Evolutionary conservation across 2,329 filamentous ascomycete genomes (phyloP), one percentile per base, ranked within the genome.

Genomic region (Pseudogymnoascus sp.): DNA sequence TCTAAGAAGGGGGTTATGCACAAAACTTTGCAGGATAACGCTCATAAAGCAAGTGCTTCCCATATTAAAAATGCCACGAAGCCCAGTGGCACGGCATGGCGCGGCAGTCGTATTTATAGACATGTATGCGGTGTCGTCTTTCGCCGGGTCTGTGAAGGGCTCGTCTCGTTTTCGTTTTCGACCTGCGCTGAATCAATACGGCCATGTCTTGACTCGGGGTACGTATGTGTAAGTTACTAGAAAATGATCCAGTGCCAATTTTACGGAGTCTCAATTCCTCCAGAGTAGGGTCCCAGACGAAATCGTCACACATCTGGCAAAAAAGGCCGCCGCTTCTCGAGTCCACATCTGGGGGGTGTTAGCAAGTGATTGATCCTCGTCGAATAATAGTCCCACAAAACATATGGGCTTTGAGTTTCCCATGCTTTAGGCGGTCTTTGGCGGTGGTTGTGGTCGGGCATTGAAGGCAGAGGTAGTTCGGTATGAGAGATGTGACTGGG

Each of bases 41-140:
- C 94, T 96, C 82, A 97, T 93, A 76, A 97, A 99, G 78, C 93
- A 99, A 9, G 94, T 97, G 63, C 95, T 92, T n/a, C 93, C 94
- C 73, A 96, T 93, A 72, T 97, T 99, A 76, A 96, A 97, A 64
- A 99, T 88, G 33, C 93, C 93, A 36, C 94, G 86, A 39, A 97
- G 84, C 8, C 94, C 93, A 67, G 89, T 92, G 16, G 91, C 92
- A 62, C 90, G 86, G 72, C 93, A 97, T 11, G 91, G 89, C 5
- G 90, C 87, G 63, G 86, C 84, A 28, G 84, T 87, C 11, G 92
- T 92, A 72, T 97, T 95, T 64, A 81, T 81, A 41, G 86, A 83
- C 66, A 96, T 88, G 69, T 90, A 92, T 62, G 85, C 81, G 63
- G 91, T 85, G 66, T 93, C 89, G 64, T 92, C 89, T 67, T 85